phyloP scores from a whole-genome alignment of 1,139 yeast species.

The Saccharomyces hybrid region DNA sequence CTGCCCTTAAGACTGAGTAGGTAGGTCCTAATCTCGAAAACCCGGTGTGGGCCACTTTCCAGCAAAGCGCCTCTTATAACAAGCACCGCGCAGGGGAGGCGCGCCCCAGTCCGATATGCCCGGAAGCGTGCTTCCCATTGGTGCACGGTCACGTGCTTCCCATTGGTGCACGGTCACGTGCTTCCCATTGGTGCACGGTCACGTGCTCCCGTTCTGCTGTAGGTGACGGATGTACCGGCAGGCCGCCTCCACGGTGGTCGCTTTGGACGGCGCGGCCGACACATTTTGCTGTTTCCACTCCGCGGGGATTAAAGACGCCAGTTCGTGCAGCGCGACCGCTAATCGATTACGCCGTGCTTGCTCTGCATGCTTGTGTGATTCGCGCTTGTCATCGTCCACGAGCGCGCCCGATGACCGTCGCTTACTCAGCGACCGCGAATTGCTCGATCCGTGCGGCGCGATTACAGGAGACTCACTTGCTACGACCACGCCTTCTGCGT shows the following conservation, averaged over 20 bases:
- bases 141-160: conserved; percentile 2
- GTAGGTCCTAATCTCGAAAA: neutral
- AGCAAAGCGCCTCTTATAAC: neutral
- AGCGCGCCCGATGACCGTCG: neutral
- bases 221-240: conserved; percentile 57
- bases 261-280: conserved; percentile 67
- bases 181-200: neutral
- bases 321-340: conserved; percentile 75
- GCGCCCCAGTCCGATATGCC: neutral
- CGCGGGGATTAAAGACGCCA: conserved; percentile 62
- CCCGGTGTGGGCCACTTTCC: neutral
- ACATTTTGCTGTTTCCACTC: conserved; percentile 41
- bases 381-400: conserved; percentile 40
- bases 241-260: conserved; percentile 90
- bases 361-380: conserved; percentile 88
- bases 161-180: neutral
- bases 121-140: neutral
- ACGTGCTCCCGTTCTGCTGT: conserved; percentile 7
- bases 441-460: conserved; percentile 15
- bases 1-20: neutral
- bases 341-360: conserved; percentile 91
- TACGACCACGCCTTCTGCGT: neutral
- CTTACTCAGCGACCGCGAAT: neutral
- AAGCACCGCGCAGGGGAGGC: neutral
- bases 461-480: conserved; percentile 29